phyloP scores from a whole-genome alignment of 148 eudicot genomes.

The Chenopodium album region DNA sequence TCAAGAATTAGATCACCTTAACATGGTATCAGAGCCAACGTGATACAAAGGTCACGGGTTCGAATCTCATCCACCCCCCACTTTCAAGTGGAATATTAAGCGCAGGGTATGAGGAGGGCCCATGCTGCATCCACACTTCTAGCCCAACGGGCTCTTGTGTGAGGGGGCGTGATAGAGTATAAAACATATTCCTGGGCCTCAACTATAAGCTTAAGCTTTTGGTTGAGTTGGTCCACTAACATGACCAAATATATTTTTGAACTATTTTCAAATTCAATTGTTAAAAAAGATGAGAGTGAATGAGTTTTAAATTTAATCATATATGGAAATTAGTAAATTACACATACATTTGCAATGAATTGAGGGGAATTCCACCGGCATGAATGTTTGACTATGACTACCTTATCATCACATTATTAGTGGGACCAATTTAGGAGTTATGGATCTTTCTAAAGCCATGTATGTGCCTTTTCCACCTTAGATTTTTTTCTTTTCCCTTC shows the following conservation, averaged over 20 bases:
- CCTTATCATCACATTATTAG: background rate
- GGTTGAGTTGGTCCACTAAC: no score
- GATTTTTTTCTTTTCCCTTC: background rate
- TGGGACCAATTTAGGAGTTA: background rate
- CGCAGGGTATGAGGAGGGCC: no score
- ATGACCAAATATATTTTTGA: background rate
- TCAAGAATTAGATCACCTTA: background rate
- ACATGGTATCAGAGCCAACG: no score
- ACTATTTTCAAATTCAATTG: background rate
- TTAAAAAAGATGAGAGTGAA: background rate
- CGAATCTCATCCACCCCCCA: no score
- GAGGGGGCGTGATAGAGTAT: no score
- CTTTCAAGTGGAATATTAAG: no score
- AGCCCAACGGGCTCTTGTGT: no score
- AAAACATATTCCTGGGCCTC: no score
- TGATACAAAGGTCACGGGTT: no score
- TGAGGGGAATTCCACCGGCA: slow-evolving; percentile 10
- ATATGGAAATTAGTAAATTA: no score
- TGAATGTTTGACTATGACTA: slow-evolving; percentile 16
- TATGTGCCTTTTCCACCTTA: slow-evolving; percentile 25
- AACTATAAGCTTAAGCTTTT: no score
- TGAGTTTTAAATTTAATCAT: background rate
- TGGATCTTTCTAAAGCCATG: slow-evolving; percentile 23
- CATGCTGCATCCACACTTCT: no score
- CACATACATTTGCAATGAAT: background rate